Conservation (phyloP, 148 eudicot species). For the Rhododendron simsii region DNA sequence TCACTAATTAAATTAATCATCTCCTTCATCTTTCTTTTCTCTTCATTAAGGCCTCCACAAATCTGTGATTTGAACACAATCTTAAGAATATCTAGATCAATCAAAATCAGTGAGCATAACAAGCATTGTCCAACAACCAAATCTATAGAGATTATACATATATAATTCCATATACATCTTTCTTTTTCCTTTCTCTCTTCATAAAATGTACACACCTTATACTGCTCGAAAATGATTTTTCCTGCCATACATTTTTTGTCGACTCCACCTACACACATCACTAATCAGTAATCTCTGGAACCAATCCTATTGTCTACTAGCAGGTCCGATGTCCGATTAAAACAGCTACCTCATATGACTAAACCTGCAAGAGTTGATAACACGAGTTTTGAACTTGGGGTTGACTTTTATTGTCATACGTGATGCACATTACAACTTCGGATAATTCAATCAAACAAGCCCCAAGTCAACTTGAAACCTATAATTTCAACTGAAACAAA, state of each 20-base stretch:
- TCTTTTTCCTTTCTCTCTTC: neutral
- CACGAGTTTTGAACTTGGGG: too few relatives aligned
- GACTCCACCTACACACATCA: neutral
- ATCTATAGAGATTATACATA: neutral
- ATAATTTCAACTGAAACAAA: neutral
- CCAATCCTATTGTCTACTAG: neutral
- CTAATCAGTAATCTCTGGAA: neutral
- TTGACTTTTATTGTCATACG: neutral
- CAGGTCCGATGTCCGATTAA: too few relatives aligned
- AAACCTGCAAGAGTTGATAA: too few relatives aligned
- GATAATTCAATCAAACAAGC: neutral
- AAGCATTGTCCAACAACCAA: neutral
- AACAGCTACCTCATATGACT: too few relatives aligned
- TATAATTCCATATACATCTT: neutral
- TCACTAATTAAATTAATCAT: neutral
- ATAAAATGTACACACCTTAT: neutral
- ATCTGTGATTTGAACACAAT: neutral
- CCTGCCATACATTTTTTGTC: neutral
- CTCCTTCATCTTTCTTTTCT: neutral
- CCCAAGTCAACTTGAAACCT: neutral
- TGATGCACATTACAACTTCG: neutral
- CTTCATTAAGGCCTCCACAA: neutral
- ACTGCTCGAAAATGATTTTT: neutral
- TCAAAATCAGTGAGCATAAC: neutral
- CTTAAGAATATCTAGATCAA: neutral